Evolutionary conservation across 176 grass and related monocot genomes (phyloP).

Genomic region (Poa pratensis): DNA sequence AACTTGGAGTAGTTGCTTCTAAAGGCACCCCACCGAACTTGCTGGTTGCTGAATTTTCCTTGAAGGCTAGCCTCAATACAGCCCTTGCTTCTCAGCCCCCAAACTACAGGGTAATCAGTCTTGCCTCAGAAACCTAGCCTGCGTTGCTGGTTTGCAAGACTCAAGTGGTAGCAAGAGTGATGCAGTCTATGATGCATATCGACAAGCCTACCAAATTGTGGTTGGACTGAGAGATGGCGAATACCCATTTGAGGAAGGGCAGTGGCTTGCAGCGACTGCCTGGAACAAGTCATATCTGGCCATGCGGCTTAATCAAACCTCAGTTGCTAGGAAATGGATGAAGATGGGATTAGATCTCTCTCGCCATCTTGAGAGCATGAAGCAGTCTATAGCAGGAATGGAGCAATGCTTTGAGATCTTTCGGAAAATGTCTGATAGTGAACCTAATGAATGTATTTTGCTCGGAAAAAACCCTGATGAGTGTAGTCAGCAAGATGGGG

Average conservation of each 20-base stretch:
- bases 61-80: conserved; percentile 64
- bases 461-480: conserved; percentile 31
- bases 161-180: conserved; percentile 61
- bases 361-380: conserved; percentile 75
- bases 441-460: conserved; percentile 37
- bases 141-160: conserved; percentile 61
- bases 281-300: conserved; percentile 83
- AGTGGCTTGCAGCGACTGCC: conserved; percentile 76
- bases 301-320: conserved; percentile 55
- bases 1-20: conserved; percentile 59
- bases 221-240: conserved; percentile 81
- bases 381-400: conserved; percentile 58
- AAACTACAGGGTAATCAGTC: conserved; percentile 79
- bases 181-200: conserved; percentile 67
- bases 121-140: conserved; percentile 67
- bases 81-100: conserved; percentile 69
- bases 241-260: conserved; percentile 82
- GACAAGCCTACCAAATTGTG: conserved; percentile 84
- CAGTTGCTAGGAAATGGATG: conserved; percentile 86
- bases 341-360: conserved; percentile 80
- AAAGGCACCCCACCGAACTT: conserved; percentile 61
- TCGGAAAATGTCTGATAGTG: conserved; percentile 54
- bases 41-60: conserved; percentile 68
- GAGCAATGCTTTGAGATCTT: conserved; percentile 67
- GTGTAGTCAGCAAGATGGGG: conserved; percentile 49